Evolutionary conservation across 306 rosid species (phyloP).

Genomic region (Benincasa hispida): DNA sequence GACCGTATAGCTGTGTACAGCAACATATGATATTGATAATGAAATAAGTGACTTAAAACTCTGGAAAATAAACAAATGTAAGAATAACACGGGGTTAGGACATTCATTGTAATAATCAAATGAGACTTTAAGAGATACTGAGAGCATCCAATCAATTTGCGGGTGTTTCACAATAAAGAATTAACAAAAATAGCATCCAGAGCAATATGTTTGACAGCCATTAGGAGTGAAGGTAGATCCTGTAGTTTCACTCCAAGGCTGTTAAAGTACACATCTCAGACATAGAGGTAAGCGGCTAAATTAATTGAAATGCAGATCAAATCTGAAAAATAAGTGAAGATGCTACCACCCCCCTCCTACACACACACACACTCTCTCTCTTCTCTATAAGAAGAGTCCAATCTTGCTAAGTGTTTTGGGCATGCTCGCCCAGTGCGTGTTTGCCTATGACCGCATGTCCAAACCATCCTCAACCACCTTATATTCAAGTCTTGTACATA

Average conservation of each 20-base stretch:
- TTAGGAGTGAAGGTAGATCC: background rate
- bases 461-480: background rate
- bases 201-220: background rate
- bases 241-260: background rate
- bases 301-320: background rate
- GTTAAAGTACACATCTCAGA: background rate
- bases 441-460: background rate
- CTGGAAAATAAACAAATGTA: background rate
- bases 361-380: background rate
- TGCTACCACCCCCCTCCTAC: background rate
- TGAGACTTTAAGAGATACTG: background rate
- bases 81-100: background rate
- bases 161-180: background rate
- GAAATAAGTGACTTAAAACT: background rate
- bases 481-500: background rate
- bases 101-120: background rate
- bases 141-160: background rate
- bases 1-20: constrained; percentile 44
- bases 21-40: constrained; percentile 7
- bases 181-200: background rate
- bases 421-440: background rate
- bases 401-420: background rate
- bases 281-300: background rate
- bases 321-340: background rate
- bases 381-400: background rate